phyloP scores from a whole-genome alignment of 2,329 filamentous ascomycete genomes.

The Fusarium pininemorale region DNA sequence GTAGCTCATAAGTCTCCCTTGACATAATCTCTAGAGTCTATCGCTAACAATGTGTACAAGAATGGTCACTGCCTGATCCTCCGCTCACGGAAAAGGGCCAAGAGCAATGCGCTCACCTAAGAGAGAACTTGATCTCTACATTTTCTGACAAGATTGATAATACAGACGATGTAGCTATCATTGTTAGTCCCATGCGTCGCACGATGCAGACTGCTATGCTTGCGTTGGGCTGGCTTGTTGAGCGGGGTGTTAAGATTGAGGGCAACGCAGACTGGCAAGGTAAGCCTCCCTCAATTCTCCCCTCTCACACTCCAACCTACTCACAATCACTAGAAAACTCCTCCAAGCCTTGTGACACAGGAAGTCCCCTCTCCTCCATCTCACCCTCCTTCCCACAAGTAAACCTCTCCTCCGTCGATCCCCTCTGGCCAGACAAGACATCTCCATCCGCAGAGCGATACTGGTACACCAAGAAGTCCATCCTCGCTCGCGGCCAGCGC shows the following conservation, averaged over 20 bases:
- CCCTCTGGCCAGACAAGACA: constrained; percentile 70
- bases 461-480: constrained; percentile 60
- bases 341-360: constrained; percentile 68
- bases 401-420: constrained; percentile 66
- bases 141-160: constrained; percentile 46
- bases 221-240: constrained; percentile 66
- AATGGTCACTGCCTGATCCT: constrained; percentile 61
- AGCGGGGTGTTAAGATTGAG: constrained; percentile 61
- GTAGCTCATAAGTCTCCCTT: constrained; percentile 55
- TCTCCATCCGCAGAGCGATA: constrained; percentile 57
- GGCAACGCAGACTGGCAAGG: constrained; percentile 73
- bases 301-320: too few relatives aligned
- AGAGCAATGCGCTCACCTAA: constrained; percentile 58
- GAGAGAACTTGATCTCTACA: constrained; percentile 52
- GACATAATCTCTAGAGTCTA: too few relatives aligned
- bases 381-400: constrained; percentile 61
- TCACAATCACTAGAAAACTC: constrained; percentile 66
- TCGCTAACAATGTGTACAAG: constrained; percentile 48
- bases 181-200: constrained; percentile 72
- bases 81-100: constrained; percentile 59
- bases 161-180: constrained; percentile 57
- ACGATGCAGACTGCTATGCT: constrained; percentile 71
- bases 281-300: too few relatives aligned
- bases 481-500: constrained; percentile 64
- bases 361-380: constrained; percentile 57